phyloP scores from a whole-genome alignment of 1,139 yeast species.

The Entelexis paramagnoliae region DNA sequence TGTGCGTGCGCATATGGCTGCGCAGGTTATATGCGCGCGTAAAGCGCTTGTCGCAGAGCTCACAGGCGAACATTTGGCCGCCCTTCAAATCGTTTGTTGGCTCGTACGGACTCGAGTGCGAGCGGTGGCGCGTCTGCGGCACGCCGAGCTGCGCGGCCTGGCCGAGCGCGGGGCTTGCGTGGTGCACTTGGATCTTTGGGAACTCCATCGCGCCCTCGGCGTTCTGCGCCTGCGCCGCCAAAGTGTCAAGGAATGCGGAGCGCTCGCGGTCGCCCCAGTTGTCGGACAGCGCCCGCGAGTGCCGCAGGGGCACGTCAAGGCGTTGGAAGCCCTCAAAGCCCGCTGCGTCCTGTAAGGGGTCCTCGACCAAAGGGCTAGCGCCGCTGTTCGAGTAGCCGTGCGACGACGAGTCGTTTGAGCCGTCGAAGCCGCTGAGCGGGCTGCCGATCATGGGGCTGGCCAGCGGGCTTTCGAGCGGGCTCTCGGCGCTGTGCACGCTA shows the following conservation, averaged over 20 bases:
- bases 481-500: conserved; percentile 2
- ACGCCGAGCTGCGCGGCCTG: conserved; percentile 4
- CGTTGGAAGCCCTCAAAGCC: background rate
- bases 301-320: conserved; percentile 6
- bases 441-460: conserved; percentile 6
- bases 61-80: conserved; percentile 59
- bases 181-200: conserved; percentile 2
- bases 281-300: conserved; percentile 18
- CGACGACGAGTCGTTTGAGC: background rate
- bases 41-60: conserved; percentile 72
- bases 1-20: conserved; percentile 85
- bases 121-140: conserved; percentile 13
- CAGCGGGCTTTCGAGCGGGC: conserved; percentile 5
- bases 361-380: background rate
- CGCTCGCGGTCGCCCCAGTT: conserved; percentile 15
- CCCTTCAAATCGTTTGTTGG: conserved; percentile 18
- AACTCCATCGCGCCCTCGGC: background rate
- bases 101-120: conserved; percentile 19
- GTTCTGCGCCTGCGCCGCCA: conserved; percentile 13
- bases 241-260: conserved; percentile 15
- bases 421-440: conserved; percentile 5
- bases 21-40: conserved; percentile 88
- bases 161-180: background rate
- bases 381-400: background rate
- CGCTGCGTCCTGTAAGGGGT: background rate